Conservation (phyloP, 352 stramenopile species). For the Halophytophthora polymorphica region DNA sequence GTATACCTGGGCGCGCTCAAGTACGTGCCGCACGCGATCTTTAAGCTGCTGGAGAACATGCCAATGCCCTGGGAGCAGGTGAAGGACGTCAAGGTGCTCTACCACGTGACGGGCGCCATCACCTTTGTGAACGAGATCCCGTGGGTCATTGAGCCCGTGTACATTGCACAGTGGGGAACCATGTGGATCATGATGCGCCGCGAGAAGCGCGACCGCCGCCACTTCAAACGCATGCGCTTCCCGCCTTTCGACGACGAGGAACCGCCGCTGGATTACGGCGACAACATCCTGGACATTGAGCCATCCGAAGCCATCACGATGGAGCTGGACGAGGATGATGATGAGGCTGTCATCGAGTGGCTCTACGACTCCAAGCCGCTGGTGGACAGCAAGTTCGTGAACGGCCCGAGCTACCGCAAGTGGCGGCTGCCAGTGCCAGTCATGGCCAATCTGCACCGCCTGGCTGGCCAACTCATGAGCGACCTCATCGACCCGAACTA, state of each 20-base stretch:
- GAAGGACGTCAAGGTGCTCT: conserved; percentile 98
- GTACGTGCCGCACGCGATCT: conserved; percentile 99
- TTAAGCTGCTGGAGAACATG: conserved; percentile 99
- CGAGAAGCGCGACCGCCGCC: conserved; percentile 98
- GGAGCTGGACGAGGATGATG: conserved; percentile 95
- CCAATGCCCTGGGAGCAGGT: conserved; percentile 99
- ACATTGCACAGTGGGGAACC: conserved; percentile 99
- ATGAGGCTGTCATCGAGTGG: conserved; percentile 95
- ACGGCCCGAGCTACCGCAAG: conserved; percentile 96
- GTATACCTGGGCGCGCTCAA: conserved; percentile 99
- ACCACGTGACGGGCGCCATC: conserved; percentile 99
- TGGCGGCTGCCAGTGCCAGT: conserved; percentile 97
- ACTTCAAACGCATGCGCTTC: conserved; percentile 99
- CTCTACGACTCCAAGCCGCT: conserved; percentile 98
- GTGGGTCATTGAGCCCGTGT: conserved; percentile 99
- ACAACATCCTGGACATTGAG: conserved; percentile 97
- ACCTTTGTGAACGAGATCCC: conserved; percentile 99
- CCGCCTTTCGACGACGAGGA: conserved; percentile 99
- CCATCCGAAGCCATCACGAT: conserved; percentile 96
- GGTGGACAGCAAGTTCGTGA: conserved; percentile 92
- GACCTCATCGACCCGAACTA: conserved; percentile 97
- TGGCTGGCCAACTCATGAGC: conserved; percentile 96
- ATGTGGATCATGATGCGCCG: conserved; percentile 99
- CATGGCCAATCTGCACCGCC: conserved; percentile 97
- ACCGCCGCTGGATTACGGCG: conserved; percentile 93